Evolutionary conservation across 2,329 filamentous ascomycete species (phyloP).

Genomic region (Ophiocordyceps sinensis): DNA sequence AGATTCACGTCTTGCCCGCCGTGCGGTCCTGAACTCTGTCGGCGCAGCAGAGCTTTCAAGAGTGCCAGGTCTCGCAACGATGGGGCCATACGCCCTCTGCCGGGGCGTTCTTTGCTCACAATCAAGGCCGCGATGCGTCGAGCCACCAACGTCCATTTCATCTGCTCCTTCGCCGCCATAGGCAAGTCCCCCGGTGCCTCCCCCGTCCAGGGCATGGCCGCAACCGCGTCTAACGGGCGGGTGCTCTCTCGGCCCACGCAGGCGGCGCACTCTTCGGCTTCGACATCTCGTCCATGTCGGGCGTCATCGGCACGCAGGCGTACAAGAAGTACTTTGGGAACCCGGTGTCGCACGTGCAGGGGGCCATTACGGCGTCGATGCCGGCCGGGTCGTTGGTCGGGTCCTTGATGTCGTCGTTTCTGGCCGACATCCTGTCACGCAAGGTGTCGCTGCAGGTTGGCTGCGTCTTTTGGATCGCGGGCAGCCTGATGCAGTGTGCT

Average conservation of each 20-base stretch:
- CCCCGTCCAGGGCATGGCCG: neutral
- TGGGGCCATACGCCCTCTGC: neutral
- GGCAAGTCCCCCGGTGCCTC: constrained; percentile 22
- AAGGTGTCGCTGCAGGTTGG: constrained; percentile 34
- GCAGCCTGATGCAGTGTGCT: constrained; percentile 41
- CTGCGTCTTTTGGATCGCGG: constrained; percentile 35
- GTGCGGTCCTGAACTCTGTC: neutral
- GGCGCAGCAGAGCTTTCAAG: neutral
- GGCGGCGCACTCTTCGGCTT: constrained; percentile 65
- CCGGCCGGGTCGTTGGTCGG: constrained; percentile 56
- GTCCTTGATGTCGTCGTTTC: constrained; percentile 32
- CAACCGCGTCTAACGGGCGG: too few species aligned
- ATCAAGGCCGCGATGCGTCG: constrained; percentile 19
- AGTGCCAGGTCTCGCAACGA: neutral
- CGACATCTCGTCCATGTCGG: constrained; percentile 63
- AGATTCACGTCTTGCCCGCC: neutral
- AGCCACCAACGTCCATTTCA: constrained; percentile 40
- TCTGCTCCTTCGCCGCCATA: constrained; percentile 48
- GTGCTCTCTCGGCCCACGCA: constrained; percentile 9
- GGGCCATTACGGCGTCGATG: constrained; percentile 61
- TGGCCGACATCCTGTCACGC: constrained; percentile 35
- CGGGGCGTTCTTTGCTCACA: neutral
- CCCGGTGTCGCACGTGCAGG: constrained; percentile 42
- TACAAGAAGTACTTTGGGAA: constrained; percentile 63
- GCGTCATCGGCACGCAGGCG: constrained; percentile 48